Evolutionary conservation across 139 green algal genomes (phyloP).

Genomic region (Chlamydomonas sp.): DNA sequence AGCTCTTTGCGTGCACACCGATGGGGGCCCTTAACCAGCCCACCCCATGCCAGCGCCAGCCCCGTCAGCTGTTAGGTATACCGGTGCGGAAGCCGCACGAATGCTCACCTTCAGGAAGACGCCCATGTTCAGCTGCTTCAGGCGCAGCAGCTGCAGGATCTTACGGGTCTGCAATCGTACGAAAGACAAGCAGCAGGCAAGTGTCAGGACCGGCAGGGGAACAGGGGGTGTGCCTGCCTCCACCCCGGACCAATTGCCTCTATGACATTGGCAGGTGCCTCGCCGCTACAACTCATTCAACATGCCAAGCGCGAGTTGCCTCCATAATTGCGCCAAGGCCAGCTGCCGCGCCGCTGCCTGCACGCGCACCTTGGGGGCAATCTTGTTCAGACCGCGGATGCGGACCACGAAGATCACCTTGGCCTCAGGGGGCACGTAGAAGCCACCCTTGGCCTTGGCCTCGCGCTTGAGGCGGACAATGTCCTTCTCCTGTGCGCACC

Average conservation of each 20-base stretch:
- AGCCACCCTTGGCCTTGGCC: constrained; percentile 90
- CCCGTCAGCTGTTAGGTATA: too few relatives aligned
- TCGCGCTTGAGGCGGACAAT: constrained; percentile 91
- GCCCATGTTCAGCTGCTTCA: constrained; percentile 98
- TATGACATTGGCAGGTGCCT: too few relatives aligned
- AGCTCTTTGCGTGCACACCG: too few relatives aligned
- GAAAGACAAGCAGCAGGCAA: neutral
- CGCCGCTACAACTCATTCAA: too few relatives aligned
- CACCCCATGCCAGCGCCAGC: too few relatives aligned
- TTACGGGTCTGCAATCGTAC: constrained; percentile 85
- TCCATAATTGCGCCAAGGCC: too few relatives aligned
- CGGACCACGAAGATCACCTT: constrained; percentile 97
- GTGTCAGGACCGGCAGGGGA: neutral
- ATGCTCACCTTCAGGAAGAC: constrained; percentile 92
- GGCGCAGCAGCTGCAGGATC: constrained; percentile 97
- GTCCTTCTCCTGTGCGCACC: constrained; percentile 90
- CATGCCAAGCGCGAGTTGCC: too few relatives aligned
- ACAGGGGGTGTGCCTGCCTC: neutral
- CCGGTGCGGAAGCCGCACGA: neutral
- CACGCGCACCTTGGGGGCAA: constrained; percentile 86
- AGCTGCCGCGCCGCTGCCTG: neutral
- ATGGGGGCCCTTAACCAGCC: too few relatives aligned
- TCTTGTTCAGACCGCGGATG: constrained; percentile 97
- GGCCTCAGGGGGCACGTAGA: constrained; percentile 95
- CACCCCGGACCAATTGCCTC: too few relatives aligned